Evolutionary conservation across 306 rosid genomes (phyloP), one percentile per base, ranked within the genome.

Genomic region (Adenanthera pavonina): DNA sequence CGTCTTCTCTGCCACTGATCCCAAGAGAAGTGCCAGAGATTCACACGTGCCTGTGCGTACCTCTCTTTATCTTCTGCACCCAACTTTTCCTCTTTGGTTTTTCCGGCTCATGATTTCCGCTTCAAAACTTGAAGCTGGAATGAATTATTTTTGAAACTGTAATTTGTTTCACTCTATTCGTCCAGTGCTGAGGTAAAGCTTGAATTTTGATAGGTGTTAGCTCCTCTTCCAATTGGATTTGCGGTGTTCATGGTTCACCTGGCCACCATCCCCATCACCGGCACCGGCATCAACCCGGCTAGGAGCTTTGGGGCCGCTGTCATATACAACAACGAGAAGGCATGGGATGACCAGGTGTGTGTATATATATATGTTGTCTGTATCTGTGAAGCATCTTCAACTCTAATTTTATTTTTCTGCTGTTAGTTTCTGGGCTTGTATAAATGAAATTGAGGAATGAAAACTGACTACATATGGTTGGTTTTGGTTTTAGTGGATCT

Each of bases 201-300:
- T 47, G 19, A 74, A n/a, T 76, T 47, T 62, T 64, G 54, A 4
- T 33, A 87, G 90, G 90, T 87, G 46, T 66, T 87, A 83, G 90
- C 90, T 54, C 90, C 90, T 20, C 90, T 87, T 76, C 90, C 90
- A 49, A 87, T 87, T 78, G 90, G 90, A 34, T 84, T 87, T 57
- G 87, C 90, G 0, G 90, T 87, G 17, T 87, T 87, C 78, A 19
- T 81, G 20, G 87, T 84, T 78, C 90, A 87, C 67, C 75, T 87
- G 7, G 90, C 90, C 30, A 87, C 90, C 54, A 87, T 87, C 61
- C 90, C 90, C 34, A 78, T 87, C 52, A 87, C 90, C 34, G 90
- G 90, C 77, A 87, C 90, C 11, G 87, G 90, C 20, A 87, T 87
- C 51, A 87, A 87, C 80, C 90, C 90, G 30, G 90, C 90, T 25